A percentile compares a stretch with the other conserved stretches of the same genome.
These are phyloP conservation scores for Dothideomycetes sp. DNA, from an alignment of 2,329 filamentous ascomycete genomes.

Conservation along the genomic window DNA sequence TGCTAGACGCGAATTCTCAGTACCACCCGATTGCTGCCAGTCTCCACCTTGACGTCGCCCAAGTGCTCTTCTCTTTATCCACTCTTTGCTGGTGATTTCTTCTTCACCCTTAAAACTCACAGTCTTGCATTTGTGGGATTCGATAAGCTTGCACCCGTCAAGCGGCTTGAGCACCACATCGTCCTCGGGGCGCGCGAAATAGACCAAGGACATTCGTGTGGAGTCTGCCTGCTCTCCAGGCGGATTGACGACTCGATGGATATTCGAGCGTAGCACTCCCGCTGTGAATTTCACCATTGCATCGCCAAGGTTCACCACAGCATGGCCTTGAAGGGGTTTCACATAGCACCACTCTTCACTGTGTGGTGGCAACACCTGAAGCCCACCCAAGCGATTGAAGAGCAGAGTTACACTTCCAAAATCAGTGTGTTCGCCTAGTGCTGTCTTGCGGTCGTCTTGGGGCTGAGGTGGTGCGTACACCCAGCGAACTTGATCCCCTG, in stretches of 20 bases:
- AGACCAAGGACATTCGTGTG: conserved; percentile 11
- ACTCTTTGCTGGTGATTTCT: conserved; percentile 25
- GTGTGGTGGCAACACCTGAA: conserved; percentile 34
- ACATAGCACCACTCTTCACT: conserved; percentile 40
- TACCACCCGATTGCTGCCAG: conserved; percentile 23
- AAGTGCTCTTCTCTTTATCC: conserved; percentile 30
- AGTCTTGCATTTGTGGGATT: conserved; percentile 13
- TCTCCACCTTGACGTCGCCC: conserved; percentile 22
- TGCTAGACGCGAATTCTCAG: conserved; percentile 14
- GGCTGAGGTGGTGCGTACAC: conserved; percentile 39
- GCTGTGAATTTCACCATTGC: conserved; percentile 34
- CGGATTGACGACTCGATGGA: conserved; percentile 13
- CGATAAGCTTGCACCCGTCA: conserved; percentile 20
- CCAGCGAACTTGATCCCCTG: conserved; percentile 45
- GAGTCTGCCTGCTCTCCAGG: conserved; percentile 12
- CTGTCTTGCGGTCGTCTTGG: conserved; percentile 27
- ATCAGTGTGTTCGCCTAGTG: conserved; percentile 44
- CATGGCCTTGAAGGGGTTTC: conserved; percentile 37
- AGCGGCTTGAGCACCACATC: conserved; percentile 17
- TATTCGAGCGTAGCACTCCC: conserved; percentile 25
- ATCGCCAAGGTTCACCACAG: conserved; percentile 38
- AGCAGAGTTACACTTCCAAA: conserved; percentile 46
- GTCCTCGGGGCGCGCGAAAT: conserved; percentile 12
- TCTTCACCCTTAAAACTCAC: conserved; percentile 14
- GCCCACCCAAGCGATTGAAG: conserved; percentile 44